Evolutionary conservation across 257 asterid genomes (phyloP), one percentile per base, ranked within the genome.

Genomic region (Solanum lignicaule): DNA sequence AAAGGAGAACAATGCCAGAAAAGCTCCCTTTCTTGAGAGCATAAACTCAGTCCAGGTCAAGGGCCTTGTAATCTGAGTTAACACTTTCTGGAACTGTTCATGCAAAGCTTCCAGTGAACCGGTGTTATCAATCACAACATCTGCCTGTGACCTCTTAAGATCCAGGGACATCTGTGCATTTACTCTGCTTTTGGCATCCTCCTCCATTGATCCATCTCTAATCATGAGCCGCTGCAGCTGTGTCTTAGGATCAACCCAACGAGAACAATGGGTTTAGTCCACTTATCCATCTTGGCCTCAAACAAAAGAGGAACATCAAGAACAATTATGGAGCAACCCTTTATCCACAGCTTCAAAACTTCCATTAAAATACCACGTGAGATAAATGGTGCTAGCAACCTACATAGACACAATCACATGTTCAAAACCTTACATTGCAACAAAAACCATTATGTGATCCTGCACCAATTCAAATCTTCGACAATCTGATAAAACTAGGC

Each of bases 261-360:
- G 73, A 97, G 99, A 86, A 96, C 89, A 48, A 94, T 91, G 83
- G 99, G 98, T 68, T 92, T 94, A 72, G 99, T 95, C 98, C 98
- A 96, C 84, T 86, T 93, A 90, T 94, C 96, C 90, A 97, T 92
- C 91, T 95, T 95, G 88, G 95, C 97, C 91, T 97, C 98, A 89
- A 97, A 96, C 93, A 97, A 90, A 90, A 97, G 91, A 86, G 99
- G 99, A 85, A 97, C 97, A 79, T 97, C 99, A 27, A 97, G 98
- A 89, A 96, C 94, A 66, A 96, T 95, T 62, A 88, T 87, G 72
- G 92, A 92, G 75, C 90, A 93, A 66, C 98, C 98, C 89, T 90
- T 93, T 85, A 95, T 38, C 99, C 99, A 97, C 41, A 94, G 89
- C 92, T 95, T 96, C 90, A 97, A 88, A 72, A 94, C 98, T 92